Evolutionary conservation across 192 early-diverging fungal species (phyloP).

Genomic region (Chytriomyces hyalinus): DNA sequence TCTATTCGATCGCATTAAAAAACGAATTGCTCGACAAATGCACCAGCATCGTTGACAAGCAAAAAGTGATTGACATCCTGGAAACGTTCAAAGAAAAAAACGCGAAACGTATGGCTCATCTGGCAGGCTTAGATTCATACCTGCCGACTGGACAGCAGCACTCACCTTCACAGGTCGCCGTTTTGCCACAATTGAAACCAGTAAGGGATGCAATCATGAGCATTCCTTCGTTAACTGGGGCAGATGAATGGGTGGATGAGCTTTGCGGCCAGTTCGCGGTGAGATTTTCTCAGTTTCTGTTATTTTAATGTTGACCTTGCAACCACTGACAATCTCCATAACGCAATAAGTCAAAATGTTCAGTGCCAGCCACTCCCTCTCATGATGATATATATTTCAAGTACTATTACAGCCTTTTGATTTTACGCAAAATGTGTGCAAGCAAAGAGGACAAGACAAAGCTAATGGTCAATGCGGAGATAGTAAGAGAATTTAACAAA

Average conservation of each 20-base stretch:
- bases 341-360: too few species aligned
- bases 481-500: too few species aligned
- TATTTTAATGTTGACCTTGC: too few species aligned
- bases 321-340: too few species aligned
- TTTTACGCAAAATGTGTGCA: too few species aligned
- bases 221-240: not conserved
- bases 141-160: not conserved
- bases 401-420: too few species aligned
- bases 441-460: too few species aligned
- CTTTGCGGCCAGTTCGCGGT: not conserved
- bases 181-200: not conserved
- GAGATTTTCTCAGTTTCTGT: too few species aligned
- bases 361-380: too few species aligned
- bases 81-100: slow-evolving; percentile 1
- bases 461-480: too few species aligned
- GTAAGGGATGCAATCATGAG: not conserved
- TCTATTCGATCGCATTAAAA: not conserved
- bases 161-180: not conserved
- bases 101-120: slow-evolving; percentile 1
- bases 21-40: not conserved
- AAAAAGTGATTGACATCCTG: not conserved
- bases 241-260: not conserved
- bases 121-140: not conserved
- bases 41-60: not conserved
- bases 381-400: too few species aligned